Evolutionary conservation across 75 land plant species (phyloP).

Genomic region (Ceratopteris richardii): DNA sequence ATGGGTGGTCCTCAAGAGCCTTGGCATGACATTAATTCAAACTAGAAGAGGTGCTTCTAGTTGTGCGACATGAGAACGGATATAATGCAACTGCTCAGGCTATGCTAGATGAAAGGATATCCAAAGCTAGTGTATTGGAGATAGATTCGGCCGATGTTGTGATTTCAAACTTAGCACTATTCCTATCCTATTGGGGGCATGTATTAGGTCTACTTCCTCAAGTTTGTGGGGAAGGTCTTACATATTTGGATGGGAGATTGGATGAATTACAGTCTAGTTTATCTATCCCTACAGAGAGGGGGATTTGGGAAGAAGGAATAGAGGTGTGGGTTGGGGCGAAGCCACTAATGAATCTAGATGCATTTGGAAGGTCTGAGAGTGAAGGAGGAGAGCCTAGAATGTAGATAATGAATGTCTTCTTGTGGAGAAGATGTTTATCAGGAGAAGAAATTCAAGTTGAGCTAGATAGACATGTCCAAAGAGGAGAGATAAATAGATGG

Average conservation of each 20-base stretch:
- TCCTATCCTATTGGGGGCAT: no score
- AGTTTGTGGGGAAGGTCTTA: constrained; percentile 88
- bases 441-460: constrained; percentile 76
- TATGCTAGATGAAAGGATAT: no score
- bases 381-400: constrained; percentile 93
- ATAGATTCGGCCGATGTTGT: no score
- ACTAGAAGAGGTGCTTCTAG: constrained; percentile 41
- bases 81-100: no score
- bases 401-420: constrained; percentile 95
- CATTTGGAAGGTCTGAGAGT: constrained; percentile 98
- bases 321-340: constrained; percentile 84
- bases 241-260: constrained; percentile 75
- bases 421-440: constrained; percentile 91
- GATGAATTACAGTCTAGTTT: constrained; percentile 75
- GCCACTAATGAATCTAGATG: constrained; percentile 94
- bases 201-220: no score
- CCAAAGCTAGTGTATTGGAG: no score
- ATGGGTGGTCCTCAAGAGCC: constrained; percentile 54
- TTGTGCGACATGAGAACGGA: no score
- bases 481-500: background rate
- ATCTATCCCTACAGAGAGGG: constrained; percentile 43
- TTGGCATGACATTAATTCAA: constrained; percentile 46
- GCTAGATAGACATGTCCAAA: background rate
- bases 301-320: constrained; percentile 80
- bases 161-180: no score